Percentiles rank a stretch among this genome's conserved stretches.
These are phyloP conservation scores for Pleoardoris graminearum DNA, from an alignment of 2,329 filamentous ascomycete species.

Conservation along the genomic window DNA sequence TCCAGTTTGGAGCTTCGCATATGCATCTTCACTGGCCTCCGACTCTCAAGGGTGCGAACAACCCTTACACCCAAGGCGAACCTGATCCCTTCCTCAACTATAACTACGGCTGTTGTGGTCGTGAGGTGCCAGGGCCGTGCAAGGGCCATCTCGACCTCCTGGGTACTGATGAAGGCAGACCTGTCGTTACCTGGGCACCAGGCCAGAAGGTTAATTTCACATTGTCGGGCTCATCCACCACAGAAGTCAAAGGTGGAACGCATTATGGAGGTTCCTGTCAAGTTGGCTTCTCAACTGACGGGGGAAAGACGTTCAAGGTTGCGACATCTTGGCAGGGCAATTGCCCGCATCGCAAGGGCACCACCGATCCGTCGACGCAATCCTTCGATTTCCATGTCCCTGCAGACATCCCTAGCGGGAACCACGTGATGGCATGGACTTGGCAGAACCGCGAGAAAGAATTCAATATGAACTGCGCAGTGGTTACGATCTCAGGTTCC, in stretches of 20 bases:
- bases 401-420: slow-evolving; percentile 47
- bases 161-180: slow-evolving; percentile 47
- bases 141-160: slow-evolving; percentile 51
- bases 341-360: slow-evolving; percentile 50
- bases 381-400: slow-evolving; percentile 53
- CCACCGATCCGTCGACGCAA: slow-evolving; percentile 45
- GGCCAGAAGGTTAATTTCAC: slow-evolving; percentile 49
- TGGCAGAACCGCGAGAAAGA: slow-evolving; percentile 56
- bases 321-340: slow-evolving; percentile 53
- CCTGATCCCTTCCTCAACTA: slow-evolving; percentile 47
- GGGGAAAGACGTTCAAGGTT: slow-evolving; percentile 51
- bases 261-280: slow-evolving; percentile 55
- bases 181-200: slow-evolving; percentile 50
- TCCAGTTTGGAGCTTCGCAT: slow-evolving; percentile 26
- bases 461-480: slow-evolving; percentile 52
- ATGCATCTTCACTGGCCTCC: slow-evolving; percentile 51
- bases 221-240: slow-evolving; percentile 28
- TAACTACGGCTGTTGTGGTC: slow-evolving; percentile 53
- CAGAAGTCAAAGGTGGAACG: slow-evolving; percentile 39
- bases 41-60: slow-evolving; percentile 50
- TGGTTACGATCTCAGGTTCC: slow-evolving; percentile 46
- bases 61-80: slow-evolving; percentile 45
- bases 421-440: slow-evolving; percentile 52
- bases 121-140: slow-evolving; percentile 44
- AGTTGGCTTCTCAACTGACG: slow-evolving; percentile 50